Percentiles rank a stretch among this genome's conserved stretches.
phyloP scores from a whole-genome alignment of 495 filamentous ascomycete genomes.

The Xylaria castorea region DNA sequence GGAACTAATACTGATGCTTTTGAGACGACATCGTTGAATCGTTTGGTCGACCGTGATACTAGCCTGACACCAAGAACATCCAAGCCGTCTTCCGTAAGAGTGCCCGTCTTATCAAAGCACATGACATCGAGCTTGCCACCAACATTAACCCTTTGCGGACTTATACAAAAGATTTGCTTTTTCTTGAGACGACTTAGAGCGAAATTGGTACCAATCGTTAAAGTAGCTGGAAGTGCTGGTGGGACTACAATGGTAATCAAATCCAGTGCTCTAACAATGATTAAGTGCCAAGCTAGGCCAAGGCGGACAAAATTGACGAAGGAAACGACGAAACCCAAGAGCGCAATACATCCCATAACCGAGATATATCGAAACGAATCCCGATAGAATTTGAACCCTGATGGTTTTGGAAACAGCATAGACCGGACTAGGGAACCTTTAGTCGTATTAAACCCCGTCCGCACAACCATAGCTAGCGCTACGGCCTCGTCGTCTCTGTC shows the following conservation, averaged over 20 bases:
- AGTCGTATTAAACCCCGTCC: conserved; percentile 96
- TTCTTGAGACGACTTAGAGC: conserved; percentile 84
- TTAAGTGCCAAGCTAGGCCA: conserved; percentile 81
- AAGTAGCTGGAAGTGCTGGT: conserved; percentile 93
- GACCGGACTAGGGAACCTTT: conserved; percentile 96
- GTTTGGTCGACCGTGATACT: conserved; percentile 66
- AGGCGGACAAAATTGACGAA: conserved; percentile 92
- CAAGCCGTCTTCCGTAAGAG: conserved; percentile 94
- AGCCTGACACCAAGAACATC: conserved; percentile 90
- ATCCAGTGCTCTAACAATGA: conserved; percentile 90
- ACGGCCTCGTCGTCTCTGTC: conserved; percentile 84
- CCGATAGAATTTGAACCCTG: conserved; percentile 96
- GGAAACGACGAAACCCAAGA: conserved; percentile 86
- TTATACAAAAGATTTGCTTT: conserved; percentile 95
- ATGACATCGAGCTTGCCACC: conserved; percentile 94
- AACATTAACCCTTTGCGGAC: conserved; percentile 94
- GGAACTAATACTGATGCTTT: conserved; percentile 61
- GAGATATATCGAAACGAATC: conserved; percentile 98
- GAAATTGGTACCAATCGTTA: conserved; percentile 97
- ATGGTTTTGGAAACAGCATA: conserved; percentile 98
- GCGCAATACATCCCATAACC: conserved; percentile 91
- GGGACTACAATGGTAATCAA: conserved; percentile 98
- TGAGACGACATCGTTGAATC: conserved; percentile 56
- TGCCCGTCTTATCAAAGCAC: conserved; percentile 99
- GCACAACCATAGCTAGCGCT: conserved; percentile 86